phyloP scores from a whole-genome alignment of 1,139 yeast species.

The Nakaseomyces delphensis region DNA sequence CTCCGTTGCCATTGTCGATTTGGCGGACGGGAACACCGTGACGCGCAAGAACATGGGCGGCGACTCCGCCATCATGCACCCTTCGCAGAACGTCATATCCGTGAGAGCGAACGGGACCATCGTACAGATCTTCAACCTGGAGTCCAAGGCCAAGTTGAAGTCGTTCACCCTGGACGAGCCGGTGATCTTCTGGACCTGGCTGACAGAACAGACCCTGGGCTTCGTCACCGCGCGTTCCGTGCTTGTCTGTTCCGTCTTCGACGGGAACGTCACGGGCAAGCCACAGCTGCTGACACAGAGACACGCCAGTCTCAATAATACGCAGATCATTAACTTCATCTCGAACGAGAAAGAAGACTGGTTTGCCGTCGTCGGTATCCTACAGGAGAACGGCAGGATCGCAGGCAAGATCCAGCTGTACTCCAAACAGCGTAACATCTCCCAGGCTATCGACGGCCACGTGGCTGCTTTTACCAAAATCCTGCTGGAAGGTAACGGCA shows the following conservation, averaged over 20 bases:
- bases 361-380: constrained; percentile 93
- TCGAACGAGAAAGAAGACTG: constrained; percentile 77
- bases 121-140: constrained; percentile 85
- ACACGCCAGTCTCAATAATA: constrained; percentile 67
- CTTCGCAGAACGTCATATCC: constrained; percentile 77
- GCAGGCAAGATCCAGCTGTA: constrained; percentile 94
- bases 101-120: constrained; percentile 95
- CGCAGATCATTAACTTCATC: constrained; percentile 87
- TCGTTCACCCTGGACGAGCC: constrained; percentile 82
- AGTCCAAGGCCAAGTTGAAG: constrained; percentile 79
- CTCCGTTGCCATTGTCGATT: constrained; percentile 85
- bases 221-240: constrained; percentile 71
- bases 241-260: constrained; percentile 77
- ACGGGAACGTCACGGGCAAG: constrained; percentile 62
- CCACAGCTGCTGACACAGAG: constrained; percentile 78
- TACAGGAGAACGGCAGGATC: constrained; percentile 89
- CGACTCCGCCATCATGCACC: constrained; percentile 96
- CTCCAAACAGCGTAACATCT: constrained; percentile 79
- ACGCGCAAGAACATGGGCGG: constrained; percentile 92
- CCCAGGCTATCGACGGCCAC: constrained; percentile 97
- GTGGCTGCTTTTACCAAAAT: constrained; percentile 83
- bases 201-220: constrained; percentile 64
- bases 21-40: constrained; percentile 64
- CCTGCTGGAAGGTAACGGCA: constrained; percentile 60
- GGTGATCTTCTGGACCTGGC: constrained; percentile 95